These are phyloP conservation scores for Terfezia claveryi DNA, from an alignment of 495 filamentous ascomycete genomes.

Conservation along the genomic window DNA sequence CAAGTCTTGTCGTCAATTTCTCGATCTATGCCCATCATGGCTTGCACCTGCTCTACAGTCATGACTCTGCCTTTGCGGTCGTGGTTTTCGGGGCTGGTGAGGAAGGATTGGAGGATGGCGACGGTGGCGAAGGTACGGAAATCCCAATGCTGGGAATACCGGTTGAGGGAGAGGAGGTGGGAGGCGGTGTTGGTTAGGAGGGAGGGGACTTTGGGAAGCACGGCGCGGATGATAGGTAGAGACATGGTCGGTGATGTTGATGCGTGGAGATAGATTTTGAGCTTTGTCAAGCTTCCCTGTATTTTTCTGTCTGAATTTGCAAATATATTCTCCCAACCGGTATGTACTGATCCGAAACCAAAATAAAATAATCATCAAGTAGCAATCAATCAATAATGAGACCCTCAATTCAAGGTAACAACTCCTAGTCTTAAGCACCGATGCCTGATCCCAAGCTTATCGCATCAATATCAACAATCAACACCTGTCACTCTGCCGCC, in stretches of 20 bases:
- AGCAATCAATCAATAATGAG: too few relatives aligned
- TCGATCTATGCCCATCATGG: slow-evolving; percentile 35
- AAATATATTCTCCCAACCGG: too few relatives aligned
- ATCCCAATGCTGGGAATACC: slow-evolving; percentile 52
- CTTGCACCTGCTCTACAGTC: slow-evolving; percentile 41
- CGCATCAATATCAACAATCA: too few relatives aligned
- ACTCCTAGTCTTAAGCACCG: too few relatives aligned
- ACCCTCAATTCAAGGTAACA: too few relatives aligned
- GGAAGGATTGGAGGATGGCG: slow-evolving; percentile 42
- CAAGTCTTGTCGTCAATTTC: slow-evolving; percentile 61
- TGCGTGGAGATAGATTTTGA: too few relatives aligned
- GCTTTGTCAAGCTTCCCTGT: too few relatives aligned
- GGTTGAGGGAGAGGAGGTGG: slow-evolving; percentile 43
- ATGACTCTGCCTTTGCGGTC: slow-evolving; percentile 14
- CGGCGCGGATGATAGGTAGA: neutral
- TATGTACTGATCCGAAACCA: too few relatives aligned
- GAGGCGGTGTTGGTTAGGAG: slow-evolving; percentile 7
- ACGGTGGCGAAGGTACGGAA: slow-evolving; percentile 54
- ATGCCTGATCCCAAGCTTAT: too few relatives aligned
- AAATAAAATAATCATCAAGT: too few relatives aligned
- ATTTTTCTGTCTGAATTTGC: too few relatives aligned
- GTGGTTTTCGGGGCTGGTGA: slow-evolving; percentile 20
- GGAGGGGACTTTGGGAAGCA: slow-evolving; percentile 6
- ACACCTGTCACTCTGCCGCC: too few relatives aligned
- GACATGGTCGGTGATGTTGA: neutral